phyloP scores from a whole-genome alignment of 2,329 filamentous ascomycete genomes.

The Alternaria solani region DNA sequence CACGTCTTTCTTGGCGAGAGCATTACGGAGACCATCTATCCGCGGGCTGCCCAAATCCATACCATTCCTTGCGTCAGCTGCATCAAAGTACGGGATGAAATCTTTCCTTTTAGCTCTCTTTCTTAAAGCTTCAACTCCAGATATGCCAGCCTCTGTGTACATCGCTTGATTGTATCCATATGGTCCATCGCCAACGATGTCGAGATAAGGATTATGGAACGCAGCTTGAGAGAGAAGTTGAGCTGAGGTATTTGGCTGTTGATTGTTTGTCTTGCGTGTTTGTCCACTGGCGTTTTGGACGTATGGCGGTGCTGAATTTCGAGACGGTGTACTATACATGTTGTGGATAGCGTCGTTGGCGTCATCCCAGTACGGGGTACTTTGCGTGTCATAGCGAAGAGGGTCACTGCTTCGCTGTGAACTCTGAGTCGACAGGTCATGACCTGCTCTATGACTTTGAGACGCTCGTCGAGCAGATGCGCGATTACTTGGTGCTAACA shows the following conservation, averaged over 20 bases:
- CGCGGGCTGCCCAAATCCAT: not conserved
- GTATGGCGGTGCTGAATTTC: not conserved
- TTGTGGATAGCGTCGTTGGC: constrained; percentile 7
- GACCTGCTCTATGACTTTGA: not conserved
- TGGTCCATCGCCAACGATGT: not conserved
- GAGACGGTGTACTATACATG: not conserved
- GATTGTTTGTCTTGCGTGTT: not conserved
- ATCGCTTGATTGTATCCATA: not conserved
- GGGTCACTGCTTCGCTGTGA: not conserved
- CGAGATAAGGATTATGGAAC: not conserved
- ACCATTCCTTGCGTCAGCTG: not conserved
- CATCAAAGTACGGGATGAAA: not conserved
- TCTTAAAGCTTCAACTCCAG: not conserved
- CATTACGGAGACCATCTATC: not conserved
- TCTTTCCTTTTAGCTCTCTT: not conserved
- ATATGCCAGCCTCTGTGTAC: not conserved
- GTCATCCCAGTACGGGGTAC: constrained; percentile 5
- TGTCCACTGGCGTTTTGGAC: not conserved
- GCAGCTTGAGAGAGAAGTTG: not conserved
- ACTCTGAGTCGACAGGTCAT: not conserved
- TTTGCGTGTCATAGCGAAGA: not conserved
- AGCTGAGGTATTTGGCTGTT: not conserved
- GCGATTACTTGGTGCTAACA: not conserved
- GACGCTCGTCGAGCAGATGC: not conserved
- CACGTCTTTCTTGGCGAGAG: not conserved